phyloP scores from a whole-genome alignment of 1,284 basidiomycete genomes.

The Anthracocystis panici-leucophaei region DNA sequence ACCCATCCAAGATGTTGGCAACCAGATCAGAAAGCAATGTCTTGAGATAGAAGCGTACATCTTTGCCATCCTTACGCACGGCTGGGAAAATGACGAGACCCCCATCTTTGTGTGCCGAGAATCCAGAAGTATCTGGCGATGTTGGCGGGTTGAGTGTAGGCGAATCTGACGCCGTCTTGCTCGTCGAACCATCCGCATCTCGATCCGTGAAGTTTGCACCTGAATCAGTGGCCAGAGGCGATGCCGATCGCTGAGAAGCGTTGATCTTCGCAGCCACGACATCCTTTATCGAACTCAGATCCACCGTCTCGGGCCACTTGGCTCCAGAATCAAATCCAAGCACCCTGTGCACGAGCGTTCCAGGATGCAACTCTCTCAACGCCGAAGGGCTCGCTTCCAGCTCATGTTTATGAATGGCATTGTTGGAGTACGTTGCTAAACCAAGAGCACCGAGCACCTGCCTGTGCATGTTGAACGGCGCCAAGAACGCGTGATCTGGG shows the following conservation, averaged over 20 bases:
- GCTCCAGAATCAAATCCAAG: constrained; percentile 64
- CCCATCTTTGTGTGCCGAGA: constrained; percentile 48
- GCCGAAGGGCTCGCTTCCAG: constrained; percentile 52
- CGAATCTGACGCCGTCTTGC: background rate
- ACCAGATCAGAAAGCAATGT: constrained; percentile 63
- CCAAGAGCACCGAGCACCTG: constrained; percentile 66
- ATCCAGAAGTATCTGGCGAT: constrained; percentile 43
- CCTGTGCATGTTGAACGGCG: constrained; percentile 64
- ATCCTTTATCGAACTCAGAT: constrained; percentile 53
- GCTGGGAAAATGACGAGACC: constrained; percentile 67
- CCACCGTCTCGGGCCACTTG: constrained; percentile 49
- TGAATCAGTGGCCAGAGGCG: background rate
- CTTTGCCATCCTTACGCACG: constrained; percentile 63
- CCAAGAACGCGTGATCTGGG: constrained; percentile 62
- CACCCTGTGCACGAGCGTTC: constrained; percentile 64
- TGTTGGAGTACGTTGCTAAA: constrained; percentile 46
- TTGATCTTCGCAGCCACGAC: constrained; percentile 33
- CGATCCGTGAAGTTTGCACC: background rate
- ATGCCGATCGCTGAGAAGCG: constrained; percentile 3
- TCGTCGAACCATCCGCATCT: background rate
- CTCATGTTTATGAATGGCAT: constrained; percentile 22
- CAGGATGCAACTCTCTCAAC: constrained; percentile 59
- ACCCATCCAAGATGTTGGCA: constrained; percentile 57
- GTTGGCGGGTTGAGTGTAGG: constrained; percentile 5
- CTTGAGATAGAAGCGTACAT: constrained; percentile 66